phyloP scores from a whole-genome alignment of 805 yeast species.

The Saturnispora sanitii region DNA sequence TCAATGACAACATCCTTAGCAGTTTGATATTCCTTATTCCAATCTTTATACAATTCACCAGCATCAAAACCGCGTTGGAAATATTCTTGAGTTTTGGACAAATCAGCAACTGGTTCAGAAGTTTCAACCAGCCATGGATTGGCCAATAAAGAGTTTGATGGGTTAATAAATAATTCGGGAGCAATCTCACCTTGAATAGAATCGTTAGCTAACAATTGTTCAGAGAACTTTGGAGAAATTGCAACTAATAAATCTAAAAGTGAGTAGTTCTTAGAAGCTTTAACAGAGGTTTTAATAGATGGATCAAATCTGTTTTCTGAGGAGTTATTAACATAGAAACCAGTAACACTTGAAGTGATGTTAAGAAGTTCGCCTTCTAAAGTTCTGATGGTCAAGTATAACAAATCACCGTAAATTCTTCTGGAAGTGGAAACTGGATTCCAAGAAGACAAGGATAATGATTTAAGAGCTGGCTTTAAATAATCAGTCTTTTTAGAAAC shows the following conservation, averaged over 20 bases:
- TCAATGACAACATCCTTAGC: constrained; percentile 59
- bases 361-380: constrained; percentile 73
- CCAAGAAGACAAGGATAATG: constrained; percentile 63
- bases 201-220: constrained; percentile 44
- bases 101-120: constrained; percentile 35
- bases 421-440: constrained; percentile 68
- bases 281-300: constrained; percentile 28
- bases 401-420: constrained; percentile 62
- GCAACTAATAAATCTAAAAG: constrained; percentile 50
- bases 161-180: constrained; percentile 49
- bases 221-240: constrained; percentile 55
- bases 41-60: constrained; percentile 54
- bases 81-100: constrained; percentile 48
- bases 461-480: constrained; percentile 43
- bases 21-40: constrained; percentile 87
- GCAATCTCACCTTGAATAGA: constrained; percentile 33
- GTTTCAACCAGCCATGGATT: constrained; percentile 67
- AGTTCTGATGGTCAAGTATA: constrained; percentile 66
- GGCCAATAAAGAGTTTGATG: constrained; percentile 50
- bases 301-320: constrained; percentile 66
- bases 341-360: constrained; percentile 69
- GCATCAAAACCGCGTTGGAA: constrained; percentile 51
- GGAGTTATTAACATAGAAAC: constrained; percentile 69
- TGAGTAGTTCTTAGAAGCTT: constrained; percentile 28
- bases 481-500: constrained; percentile 27